These are phyloP conservation scores for Fragaria ananassa DNA, from an alignment of 306 rosid species.

Conservation along the genomic window DNA sequence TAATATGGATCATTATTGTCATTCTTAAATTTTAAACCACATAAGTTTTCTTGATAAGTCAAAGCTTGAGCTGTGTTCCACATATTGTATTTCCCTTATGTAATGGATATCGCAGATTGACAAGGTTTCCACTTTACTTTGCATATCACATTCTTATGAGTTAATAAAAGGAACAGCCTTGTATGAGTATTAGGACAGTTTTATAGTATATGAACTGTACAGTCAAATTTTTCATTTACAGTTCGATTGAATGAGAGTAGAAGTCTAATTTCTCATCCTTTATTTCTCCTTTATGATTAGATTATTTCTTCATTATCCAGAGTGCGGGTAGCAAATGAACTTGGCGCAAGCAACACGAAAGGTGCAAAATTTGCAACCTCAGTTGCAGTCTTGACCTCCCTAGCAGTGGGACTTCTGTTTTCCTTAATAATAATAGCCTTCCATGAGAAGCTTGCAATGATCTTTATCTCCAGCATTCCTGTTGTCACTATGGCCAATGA, in stretches of 20 bases:
- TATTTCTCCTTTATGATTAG: background rate
- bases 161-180: background rate
- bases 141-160: background rate
- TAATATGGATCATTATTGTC: background rate
- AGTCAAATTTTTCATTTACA: background rate
- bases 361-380: conserved; percentile 62
- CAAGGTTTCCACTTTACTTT: background rate
- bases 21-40: background rate
- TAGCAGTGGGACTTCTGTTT: conserved; percentile 48
- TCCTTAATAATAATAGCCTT: conserved; percentile 43
- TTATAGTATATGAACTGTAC: background rate
- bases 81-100: background rate
- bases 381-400: conserved; percentile 50
- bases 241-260: background rate
- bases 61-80: background rate
- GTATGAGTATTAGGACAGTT: background rate
- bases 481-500: conserved; percentile 50
- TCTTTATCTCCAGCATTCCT: conserved; percentile 49
- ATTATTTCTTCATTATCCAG: conserved; percentile 27
- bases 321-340: conserved; percentile 67
- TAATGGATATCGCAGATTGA: background rate
- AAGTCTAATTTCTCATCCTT: background rate
- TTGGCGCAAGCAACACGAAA: conserved; percentile 64
- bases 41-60: background rate
- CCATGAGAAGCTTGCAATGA: conserved; percentile 53